Conservation (phyloP, 345 rosid genomes). For the Salix koriyanagi region DNA sequence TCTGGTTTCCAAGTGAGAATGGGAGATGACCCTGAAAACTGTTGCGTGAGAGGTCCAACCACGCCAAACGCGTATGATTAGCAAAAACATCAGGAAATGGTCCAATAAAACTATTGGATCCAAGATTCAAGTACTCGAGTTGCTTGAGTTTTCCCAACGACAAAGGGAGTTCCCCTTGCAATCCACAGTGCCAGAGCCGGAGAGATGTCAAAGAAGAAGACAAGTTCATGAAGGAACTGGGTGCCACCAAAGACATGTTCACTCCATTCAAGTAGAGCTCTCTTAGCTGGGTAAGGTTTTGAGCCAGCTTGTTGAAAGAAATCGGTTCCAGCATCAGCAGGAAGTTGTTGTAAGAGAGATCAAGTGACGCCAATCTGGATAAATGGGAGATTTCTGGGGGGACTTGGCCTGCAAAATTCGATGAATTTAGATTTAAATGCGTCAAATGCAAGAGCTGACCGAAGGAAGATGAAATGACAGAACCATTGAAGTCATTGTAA, state of each 20-base stretch:
- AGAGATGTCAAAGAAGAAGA: too few species aligned
- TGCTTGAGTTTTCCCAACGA: background rate
- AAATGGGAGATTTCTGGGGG: background rate
- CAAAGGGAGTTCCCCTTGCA: slow-evolving; percentile 12
- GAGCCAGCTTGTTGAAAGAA: too few species aligned
- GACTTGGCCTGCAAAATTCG: background rate
- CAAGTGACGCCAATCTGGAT: slow-evolving; percentile 1
- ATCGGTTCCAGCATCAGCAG: background rate
- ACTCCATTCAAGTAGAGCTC: too few species aligned
- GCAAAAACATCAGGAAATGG: too few species aligned
- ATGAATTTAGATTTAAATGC: slow-evolving; percentile 2
- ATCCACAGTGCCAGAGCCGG: too few species aligned
- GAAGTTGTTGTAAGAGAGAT: background rate
- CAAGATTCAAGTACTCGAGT: background rate
- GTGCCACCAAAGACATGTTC: too few species aligned
- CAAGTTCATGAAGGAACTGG: too few species aligned
- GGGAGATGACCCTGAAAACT: background rate
- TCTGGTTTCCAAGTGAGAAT: background rate
- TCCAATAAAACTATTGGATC: too few species aligned
- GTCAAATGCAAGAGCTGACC: slow-evolving; percentile 1
- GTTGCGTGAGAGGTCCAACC: background rate
- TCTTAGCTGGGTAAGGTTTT: too few species aligned
- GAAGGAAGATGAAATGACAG: slow-evolving; percentile 4
- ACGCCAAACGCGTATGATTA: too few species aligned
- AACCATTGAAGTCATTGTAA: slow-evolving; percentile 14